Evolutionary conservation across 2,329 filamentous ascomycete species (phyloP).

Genomic region (Epichloe scottii): DNA sequence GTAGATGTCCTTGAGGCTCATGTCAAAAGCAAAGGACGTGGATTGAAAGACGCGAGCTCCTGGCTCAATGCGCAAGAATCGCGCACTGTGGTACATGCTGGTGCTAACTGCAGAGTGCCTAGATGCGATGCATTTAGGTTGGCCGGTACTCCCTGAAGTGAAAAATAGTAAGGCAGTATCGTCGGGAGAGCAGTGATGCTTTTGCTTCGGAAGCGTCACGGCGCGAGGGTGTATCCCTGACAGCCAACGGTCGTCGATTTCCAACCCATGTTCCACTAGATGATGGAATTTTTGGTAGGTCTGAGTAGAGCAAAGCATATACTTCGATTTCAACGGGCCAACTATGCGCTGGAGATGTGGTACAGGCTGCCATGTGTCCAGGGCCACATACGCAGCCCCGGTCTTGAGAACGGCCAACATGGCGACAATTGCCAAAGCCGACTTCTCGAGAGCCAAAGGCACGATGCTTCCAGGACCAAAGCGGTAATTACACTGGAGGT

Average conservation of each 20-base stretch:
- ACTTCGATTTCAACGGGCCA: neutral
- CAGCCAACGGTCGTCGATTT: neutral
- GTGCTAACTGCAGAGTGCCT: neutral
- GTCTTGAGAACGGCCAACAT: constrained; percentile 8
- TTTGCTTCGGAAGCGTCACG: neutral
- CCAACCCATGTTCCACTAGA: neutral
- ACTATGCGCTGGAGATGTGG: neutral
- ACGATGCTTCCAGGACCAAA: constrained; percentile 13
- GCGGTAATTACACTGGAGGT: constrained; percentile 6
- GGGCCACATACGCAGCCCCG: neutral
- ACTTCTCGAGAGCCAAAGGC: constrained; percentile 10
- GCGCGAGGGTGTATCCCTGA: neutral
- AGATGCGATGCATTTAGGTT: neutral
- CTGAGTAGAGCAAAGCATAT: neutral
- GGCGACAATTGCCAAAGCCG: constrained; percentile 7
- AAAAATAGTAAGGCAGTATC: neutral
- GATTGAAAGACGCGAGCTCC: neutral
- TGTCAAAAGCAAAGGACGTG: constrained; percentile 1
- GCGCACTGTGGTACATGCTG: neutral
- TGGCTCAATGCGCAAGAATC: neutral
- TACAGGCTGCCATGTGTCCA: neutral
- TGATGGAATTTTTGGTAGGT: neutral
- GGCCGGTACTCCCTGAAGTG: neutral
- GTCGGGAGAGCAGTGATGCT: neutral
- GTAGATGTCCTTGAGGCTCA: constrained; percentile 2